Conservation (phyloP, 2,329 filamentous ascomycete genomes). For the Monilinia laxa region DNA sequence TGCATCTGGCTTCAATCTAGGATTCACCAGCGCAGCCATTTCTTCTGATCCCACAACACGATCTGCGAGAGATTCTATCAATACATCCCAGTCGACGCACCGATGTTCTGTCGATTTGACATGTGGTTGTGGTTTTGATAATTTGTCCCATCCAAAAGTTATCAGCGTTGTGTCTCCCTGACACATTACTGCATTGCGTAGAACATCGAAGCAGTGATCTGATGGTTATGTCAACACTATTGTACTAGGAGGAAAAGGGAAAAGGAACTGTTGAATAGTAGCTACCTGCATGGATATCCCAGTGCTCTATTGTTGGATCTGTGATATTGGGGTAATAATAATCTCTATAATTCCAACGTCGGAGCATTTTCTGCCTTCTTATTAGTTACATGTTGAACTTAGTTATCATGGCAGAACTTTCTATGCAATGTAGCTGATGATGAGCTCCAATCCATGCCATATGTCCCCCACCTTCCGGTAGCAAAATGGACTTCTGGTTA, state of each 20-base stretch:
- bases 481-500: constrained; percentile 6
- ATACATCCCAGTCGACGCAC: constrained; percentile 1
- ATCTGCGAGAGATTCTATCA: constrained; percentile 3
- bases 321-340: constrained; percentile 16
- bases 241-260: no score
- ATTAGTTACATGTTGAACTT: background rate
- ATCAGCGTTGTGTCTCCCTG: constrained; percentile 17
- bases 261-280: rapidly evolving
- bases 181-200: constrained; percentile 18
- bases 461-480: constrained; percentile 18
- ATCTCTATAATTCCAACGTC: constrained; percentile 14
- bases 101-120: constrained; percentile 9
- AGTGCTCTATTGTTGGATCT: constrained; percentile 11
- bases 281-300: constrained; percentile 16
- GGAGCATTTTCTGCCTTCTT: constrained; percentile 10
- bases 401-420: background rate
- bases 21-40: constrained; percentile 18
- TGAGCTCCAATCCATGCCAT: constrained; percentile 19
- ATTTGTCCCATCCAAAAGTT: constrained; percentile 16
- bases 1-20: background rate
- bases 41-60: constrained; percentile 9
- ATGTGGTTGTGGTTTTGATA: constrained; percentile 13
- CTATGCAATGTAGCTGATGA: constrained; percentile 15
- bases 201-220: constrained; percentile 19
- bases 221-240: background rate